These are phyloP conservation scores for Camellia granthamiana DNA, from an alignment of 148 eudicot species.

Conservation along the genomic window DNA sequence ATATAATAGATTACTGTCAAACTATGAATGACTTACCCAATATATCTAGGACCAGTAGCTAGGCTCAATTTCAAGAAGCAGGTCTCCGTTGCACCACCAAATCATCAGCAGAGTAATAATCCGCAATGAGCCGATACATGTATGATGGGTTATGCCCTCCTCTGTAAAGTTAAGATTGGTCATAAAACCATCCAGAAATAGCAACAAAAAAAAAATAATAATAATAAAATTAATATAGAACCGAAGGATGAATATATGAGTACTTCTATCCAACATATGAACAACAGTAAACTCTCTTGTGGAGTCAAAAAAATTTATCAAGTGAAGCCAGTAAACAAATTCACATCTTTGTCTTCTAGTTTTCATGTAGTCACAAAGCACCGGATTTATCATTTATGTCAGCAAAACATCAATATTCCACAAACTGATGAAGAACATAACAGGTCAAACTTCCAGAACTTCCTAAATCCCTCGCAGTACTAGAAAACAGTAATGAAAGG, in stretches of 20 bases:
- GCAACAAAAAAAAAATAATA: background rate
- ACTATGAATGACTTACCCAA: constrained; percentile 18
- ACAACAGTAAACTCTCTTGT: background rate
- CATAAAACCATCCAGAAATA: background rate
- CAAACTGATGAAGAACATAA: background rate
- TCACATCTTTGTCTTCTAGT: background rate
- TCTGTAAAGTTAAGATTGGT: constrained; percentile 36
- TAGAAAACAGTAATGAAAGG: background rate
- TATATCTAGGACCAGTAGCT: constrained; percentile 6
- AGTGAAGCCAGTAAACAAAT: background rate
- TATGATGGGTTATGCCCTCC: constrained; percentile 98
- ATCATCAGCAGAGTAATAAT: constrained; percentile 95
- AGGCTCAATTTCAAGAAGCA: constrained; percentile 41
- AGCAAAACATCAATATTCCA: background rate
- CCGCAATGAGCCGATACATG: constrained; percentile 90
- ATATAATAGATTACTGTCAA: background rate
- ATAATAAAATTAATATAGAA: background rate
- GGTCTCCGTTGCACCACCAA: constrained; percentile 62
- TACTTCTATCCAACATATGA: background rate
- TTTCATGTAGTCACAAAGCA: background rate
- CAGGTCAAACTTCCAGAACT: background rate
- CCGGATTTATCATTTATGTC: background rate
- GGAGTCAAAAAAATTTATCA: background rate
- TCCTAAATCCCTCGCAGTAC: background rate
- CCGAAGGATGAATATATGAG: background rate